Percentiles rank a stretch among this genome's conserved stretches.
Conservation (phyloP, 331 rosid genomes). For the Malus hybrid region DNA sequence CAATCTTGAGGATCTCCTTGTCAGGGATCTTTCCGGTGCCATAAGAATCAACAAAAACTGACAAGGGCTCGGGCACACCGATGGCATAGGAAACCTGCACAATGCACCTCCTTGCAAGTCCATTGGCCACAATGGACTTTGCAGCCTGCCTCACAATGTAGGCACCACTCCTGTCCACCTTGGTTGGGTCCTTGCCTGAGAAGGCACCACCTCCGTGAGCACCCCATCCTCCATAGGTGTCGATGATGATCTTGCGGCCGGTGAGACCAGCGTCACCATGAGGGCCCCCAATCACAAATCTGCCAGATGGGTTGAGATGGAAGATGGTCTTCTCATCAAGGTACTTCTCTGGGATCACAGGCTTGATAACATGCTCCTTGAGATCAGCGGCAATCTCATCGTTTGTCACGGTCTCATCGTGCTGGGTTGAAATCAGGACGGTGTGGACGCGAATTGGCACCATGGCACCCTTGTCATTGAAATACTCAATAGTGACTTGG, state of each 20-base stretch:
- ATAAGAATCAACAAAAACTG: constrained; percentile 64
- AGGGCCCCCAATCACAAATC: constrained; percentile 85
- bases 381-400: constrained; percentile 87
- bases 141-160: constrained; percentile 93
- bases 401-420: constrained; percentile 84
- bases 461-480: constrained; percentile 80
- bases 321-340: constrained; percentile 82
- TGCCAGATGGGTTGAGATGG: constrained; percentile 85
- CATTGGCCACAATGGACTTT: constrained; percentile 75
- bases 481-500: constrained; percentile 82
- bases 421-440: constrained; percentile 78
- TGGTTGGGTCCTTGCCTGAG: constrained; percentile 85
- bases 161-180: constrained; percentile 94
- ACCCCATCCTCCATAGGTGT: constrained; percentile 91
- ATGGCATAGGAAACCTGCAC: constrained; percentile 90
- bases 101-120: constrained; percentile 80
- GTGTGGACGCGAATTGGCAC: constrained; percentile 83
- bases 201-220: constrained; percentile 95
- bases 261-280: constrained; percentile 92
- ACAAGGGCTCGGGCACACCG: constrained; percentile 87
- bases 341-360: constrained; percentile 75
- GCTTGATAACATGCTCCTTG: constrained; percentile 79
- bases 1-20: constrained; percentile 74
- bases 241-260: constrained; percentile 78
- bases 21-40: constrained; percentile 82